Evolutionary conservation across 805 yeast species (phyloP).

Genomic region (Maudiozyma serrabonitensis): DNA sequence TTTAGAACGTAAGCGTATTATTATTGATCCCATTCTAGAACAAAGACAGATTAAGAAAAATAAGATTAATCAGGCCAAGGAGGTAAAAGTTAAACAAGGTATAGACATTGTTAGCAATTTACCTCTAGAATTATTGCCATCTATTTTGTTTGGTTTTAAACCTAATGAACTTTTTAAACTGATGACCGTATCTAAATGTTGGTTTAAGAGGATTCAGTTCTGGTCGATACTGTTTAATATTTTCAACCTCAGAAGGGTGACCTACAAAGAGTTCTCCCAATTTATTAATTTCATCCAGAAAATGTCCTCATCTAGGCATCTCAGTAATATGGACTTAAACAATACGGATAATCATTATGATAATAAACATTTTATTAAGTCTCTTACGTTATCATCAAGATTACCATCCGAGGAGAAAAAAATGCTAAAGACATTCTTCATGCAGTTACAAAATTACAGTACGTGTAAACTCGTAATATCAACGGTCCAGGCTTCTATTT

Average conservation of each 20-base stretch:
- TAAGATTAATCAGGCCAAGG: too few species aligned
- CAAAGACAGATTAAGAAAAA: slow-evolving; percentile 1
- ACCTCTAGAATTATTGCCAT: slow-evolving; percentile 22
- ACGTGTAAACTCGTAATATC: slow-evolving; percentile 12
- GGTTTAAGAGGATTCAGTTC: slow-evolving; percentile 13
- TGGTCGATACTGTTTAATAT: slow-evolving; percentile 15
- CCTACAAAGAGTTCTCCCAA: slow-evolving; percentile 9
- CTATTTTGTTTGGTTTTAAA: slow-evolving; percentile 12
- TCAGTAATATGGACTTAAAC: background rate
- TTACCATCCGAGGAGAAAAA: slow-evolving; percentile 18
- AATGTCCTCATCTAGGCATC: background rate
- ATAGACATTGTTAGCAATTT: slow-evolving; percentile 14
- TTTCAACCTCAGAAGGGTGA: slow-evolving; percentile 11
- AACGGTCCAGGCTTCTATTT: slow-evolving; percentile 15
- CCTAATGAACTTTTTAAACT: slow-evolving; percentile 14
- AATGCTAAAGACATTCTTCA: slow-evolving; percentile 9
- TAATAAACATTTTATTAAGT: slow-evolving; percentile 3
- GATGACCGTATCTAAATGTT: slow-evolving; percentile 14
- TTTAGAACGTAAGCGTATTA: slow-evolving; percentile 4
- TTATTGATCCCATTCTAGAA: slow-evolving; percentile 19
- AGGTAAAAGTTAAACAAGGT: too few species aligned
- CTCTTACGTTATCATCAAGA: slow-evolving; percentile 14
- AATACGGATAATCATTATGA: background rate
- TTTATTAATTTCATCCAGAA: slow-evolving; percentile 13
- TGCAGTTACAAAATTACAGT: slow-evolving; percentile 6